Base-by-base conservation (phyloP, 768 basidiomycete genomes). In the Astraeus odoratus region DNA sequence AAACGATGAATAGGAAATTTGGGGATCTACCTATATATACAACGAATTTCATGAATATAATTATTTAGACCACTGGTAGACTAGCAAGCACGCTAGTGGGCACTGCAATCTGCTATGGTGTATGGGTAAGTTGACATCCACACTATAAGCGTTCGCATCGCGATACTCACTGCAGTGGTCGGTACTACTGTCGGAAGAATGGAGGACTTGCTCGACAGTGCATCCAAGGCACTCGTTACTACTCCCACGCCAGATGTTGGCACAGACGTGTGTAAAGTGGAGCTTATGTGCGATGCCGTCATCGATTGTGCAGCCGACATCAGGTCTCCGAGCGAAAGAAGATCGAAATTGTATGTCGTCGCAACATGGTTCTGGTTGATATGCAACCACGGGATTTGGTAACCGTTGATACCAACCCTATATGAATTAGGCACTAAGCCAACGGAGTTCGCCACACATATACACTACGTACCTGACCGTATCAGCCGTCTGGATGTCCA, bases 361-460 rank as follows among this genome's bases (percentile, higher is more conserved):
- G 78, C 72, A 6, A 83, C 80, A 36, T 57, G 52, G 31, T 59
- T 62, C 58, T 83, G 80, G 26, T 66, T 59, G 40, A 84, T 66
- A 42, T 82, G 72, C 49, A 85, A 60, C 81, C 80, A 85, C 9
- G 83, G 83, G 34, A 84, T 58, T 47, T 68, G 65, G 53, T 86
- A 86, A 15, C 81, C 80, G 16, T 72, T 71, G 12, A 64, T 52
- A 3, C 74, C 80, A 9, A 78, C 65, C 35, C 64, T 70, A 41
- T 22, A 22, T 22, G 36, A 38, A 31, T 31, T 34, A 25, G 3
- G n/a, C 10, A 20, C 15, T 48, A 39, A 13, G 36, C 27, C 13
- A 25, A 34, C 35, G 27, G n/a, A 5, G 30, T 16, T 22, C 30
- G 12, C 31, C 13, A 18, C 20, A n/a, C 20, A n/a, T 36, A 36